Percentiles rank a stretch among this genome's conserved stretches.
Conservation (phyloP, 1,139 yeast species). For the Hyphopichia pseudoburtonii region DNA sequence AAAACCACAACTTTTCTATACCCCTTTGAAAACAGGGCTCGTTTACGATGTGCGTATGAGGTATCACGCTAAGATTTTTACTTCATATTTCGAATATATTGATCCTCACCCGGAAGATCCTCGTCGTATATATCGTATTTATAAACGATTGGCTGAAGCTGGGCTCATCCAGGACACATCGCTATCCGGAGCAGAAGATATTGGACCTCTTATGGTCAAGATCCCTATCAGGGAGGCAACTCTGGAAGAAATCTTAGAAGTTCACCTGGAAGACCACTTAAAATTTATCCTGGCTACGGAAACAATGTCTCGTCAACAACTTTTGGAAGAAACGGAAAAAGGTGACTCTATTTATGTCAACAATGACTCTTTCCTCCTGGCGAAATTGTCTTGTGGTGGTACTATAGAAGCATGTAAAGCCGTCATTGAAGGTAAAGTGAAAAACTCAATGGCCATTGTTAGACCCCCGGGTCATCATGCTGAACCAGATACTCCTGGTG, state of each 20-base stretch:
- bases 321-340: constrained; percentile 80
- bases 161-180: constrained; percentile 84
- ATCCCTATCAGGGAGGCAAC: constrained; percentile 90
- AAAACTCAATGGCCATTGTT: constrained; percentile 90
- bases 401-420: constrained; percentile 95
- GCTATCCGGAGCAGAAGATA: constrained; percentile 73
- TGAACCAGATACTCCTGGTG: constrained; percentile 96
- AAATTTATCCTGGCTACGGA: constrained; percentile 75
- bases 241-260: constrained; percentile 79
- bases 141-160: constrained; percentile 90
- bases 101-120: constrained; percentile 99
- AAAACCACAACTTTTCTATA: constrained; percentile 58
- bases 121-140: constrained; percentile 88
- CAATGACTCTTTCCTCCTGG: constrained; percentile 85
- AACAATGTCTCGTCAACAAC: constrained; percentile 72
- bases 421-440: constrained; percentile 88
- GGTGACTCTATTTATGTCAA: constrained; percentile 96
- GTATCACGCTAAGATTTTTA: constrained; percentile 91
- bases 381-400: constrained; percentile 94
- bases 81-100: constrained; percentile 88
- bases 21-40: constrained; percentile 83
- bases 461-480: constrained; percentile 99
- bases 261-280: constrained; percentile 81
- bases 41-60: constrained; percentile 98
- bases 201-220: constrained; percentile 87